Conservation (phyloP, 768 basidiomycete genomes). For the Rhodotorula babjevae region DNA sequence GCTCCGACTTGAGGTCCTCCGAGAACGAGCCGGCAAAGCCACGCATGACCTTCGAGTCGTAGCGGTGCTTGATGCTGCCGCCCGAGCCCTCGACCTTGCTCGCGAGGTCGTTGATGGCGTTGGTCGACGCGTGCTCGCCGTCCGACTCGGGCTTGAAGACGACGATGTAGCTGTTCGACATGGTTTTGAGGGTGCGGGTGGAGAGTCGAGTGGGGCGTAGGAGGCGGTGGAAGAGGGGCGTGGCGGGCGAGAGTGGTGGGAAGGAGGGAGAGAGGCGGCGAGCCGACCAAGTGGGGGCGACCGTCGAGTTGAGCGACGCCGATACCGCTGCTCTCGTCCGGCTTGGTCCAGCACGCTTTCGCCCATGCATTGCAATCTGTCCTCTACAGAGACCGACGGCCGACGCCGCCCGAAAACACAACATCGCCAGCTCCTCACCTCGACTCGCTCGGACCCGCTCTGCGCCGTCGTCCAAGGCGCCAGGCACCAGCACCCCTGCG, state of each 20-base stretch:
- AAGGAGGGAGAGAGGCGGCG: background rate
- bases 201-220: background rate
- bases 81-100: background rate
- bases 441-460: no score
- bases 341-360: no score
- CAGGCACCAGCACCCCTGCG: no score
- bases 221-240: background rate
- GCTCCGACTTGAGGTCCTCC: conserved; percentile 35
- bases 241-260: background rate
- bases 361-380: no score
- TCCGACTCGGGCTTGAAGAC: conserved; percentile 32
- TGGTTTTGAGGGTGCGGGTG: background rate
- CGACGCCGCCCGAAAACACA: no score
- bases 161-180: conserved; percentile 25
- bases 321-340: no score
- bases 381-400: no score
- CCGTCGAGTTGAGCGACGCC: no score
- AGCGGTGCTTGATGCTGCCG: conserved; percentile 17
- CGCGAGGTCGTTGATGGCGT: background rate
- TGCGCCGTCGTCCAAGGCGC: no score
- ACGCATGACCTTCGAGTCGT: conserved; percentile 8
- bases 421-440: no score
- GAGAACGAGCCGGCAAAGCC: conserved; percentile 34
- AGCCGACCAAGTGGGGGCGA: no score
- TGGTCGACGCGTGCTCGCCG: conserved; percentile 9